Evolutionary conservation across 148 eudicot species (phyloP), one percentile per base, ranked within the genome.

Genomic region (Chenopodium album): DNA sequence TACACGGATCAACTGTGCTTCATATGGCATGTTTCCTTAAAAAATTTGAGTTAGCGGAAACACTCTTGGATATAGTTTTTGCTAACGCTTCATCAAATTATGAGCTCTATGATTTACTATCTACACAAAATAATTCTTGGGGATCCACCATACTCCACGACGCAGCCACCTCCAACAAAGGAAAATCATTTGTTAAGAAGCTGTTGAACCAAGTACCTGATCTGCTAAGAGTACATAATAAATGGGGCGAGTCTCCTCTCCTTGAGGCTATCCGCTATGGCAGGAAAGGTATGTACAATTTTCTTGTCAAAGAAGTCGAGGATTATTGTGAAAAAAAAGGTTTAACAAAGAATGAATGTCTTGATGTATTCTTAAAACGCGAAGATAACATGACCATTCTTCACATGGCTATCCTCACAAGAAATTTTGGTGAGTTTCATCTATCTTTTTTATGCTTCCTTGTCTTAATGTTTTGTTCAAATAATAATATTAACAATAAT

Each of bases 211-310:
- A 26, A n/a, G 70, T 66, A 6, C 77, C 82, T 10, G 26, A 62
- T 0, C 10, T 80, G 16, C 37, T 80, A 0, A 9, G 0, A 1
- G 60, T 11, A 6, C 23, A 1, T 16, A 80, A 80, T 44, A 26
- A 59, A 1, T 62, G 56, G 70, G 77, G 77, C 4, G 82, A 73
- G 19, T 31, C 82, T 23, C 32, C 77, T 41, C 28, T 72, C 56
- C 62, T 71, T n/a, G 29, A 16, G n/a, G 82, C 82, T 71, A 60
- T 31, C 46, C 82, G 82, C 26, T 71, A 73, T 80, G 82, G 82
- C 3, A 37, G 16, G 28, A 59, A 5, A 14, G 28, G 3, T 4
- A 13, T 26, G 2, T 23, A 60, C 9, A 11, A 34, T 19, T 71
- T 11, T 23, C 37, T 80, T 16, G 32, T 7, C 3, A 10, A 17